Conservation (phyloP, 768 basidiomycete genomes). For the Pleurotus citrinopileatus region DNA sequence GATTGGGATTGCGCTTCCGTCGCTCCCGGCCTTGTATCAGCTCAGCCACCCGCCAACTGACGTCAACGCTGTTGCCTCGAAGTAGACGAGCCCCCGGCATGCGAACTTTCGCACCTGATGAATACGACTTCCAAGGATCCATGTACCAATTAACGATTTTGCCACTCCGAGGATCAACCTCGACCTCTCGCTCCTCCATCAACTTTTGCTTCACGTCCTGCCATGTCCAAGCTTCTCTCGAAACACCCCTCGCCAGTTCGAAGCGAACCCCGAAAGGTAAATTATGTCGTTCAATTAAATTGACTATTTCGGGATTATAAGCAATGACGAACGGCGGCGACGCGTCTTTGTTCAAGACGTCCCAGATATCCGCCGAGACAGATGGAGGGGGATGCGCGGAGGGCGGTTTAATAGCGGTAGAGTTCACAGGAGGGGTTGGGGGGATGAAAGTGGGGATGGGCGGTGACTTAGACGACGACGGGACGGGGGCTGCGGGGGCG, state of each 20-base stretch:
- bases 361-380: background rate
- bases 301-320: slow-evolving; percentile 31
- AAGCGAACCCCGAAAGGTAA: slow-evolving; percentile 47
- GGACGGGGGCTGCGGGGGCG: background rate
- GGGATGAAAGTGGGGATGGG: background rate
- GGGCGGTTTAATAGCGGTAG: background rate
- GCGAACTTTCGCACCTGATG: slow-evolving; percentile 22
- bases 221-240: slow-evolving; percentile 38
- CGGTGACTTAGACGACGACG: too few relatives aligned
- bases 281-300: slow-evolving; percentile 29
- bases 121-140: slow-evolving; percentile 19
- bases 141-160: background rate
- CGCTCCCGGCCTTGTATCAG: background rate
- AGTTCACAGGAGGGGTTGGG: background rate
- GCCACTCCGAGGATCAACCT: slow-evolving; percentile 14
- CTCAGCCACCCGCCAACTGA: slow-evolving; percentile 13
- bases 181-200: background rate
- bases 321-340: slow-evolving; percentile 29
- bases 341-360: background rate
- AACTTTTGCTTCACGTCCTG: slow-evolving; percentile 16
- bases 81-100: slow-evolving; percentile 27
- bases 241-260: slow-evolving; percentile 42
- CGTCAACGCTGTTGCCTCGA: slow-evolving; percentile 32
- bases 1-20: slow-evolving; percentile 17
- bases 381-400: background rate